A percentile compares a stretch with the other conserved stretches of the same genome.
These are phyloP conservation scores for Aspergillus alliaceus DNA, from an alignment of 2,329 filamentous ascomycete genomes.

Conservation along the genomic window DNA sequence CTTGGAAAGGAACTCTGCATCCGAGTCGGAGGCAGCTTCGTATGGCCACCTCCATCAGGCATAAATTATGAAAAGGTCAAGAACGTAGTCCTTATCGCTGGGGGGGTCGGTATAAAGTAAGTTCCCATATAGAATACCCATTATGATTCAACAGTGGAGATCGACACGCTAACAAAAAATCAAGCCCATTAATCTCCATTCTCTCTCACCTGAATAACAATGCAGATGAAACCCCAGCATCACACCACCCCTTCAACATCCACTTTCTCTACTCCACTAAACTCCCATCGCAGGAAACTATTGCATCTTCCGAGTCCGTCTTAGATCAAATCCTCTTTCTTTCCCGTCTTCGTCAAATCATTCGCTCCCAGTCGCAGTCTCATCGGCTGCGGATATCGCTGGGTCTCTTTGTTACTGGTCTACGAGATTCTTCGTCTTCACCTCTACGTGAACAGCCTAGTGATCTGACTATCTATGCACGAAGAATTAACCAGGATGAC, in stretches of 20 bases:
- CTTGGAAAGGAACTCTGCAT: conserved; percentile 61
- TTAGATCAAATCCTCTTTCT: conserved; percentile 48
- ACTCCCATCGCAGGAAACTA: conserved; percentile 21
- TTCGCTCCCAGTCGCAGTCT: conserved; percentile 28
- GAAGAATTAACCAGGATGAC: conserved; percentile 39
- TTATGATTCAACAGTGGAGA: neutral
- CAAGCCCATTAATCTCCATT: conserved; percentile 71
- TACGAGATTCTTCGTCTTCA: conserved; percentile 9
- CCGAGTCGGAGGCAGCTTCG: conserved; percentile 77
- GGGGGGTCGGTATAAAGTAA: conserved; percentile 79
- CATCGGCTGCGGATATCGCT: conserved; percentile 30
- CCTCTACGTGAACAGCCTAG: conserved; percentile 13
- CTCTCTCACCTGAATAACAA: conserved; percentile 55
- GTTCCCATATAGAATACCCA: conserved; percentile 19
- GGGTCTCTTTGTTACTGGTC: conserved; percentile 37
- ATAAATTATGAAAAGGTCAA: conserved; percentile 48
- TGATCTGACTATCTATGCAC: conserved; percentile 27
- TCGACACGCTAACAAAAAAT: conserved; percentile 7
- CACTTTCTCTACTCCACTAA: conserved; percentile 65
- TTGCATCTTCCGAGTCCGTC: conserved; percentile 6
- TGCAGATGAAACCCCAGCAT: conserved; percentile 39
- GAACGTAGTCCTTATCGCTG: conserved; percentile 72
- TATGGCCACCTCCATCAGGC: conserved; percentile 69
- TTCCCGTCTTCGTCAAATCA: conserved; percentile 43
- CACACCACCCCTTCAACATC: conserved; percentile 45